Percentiles rank a stretch among this genome's conserved stretches.
These are phyloP conservation scores for Solanum bukasovii DNA, from an alignment of 257 asterid species.

Conservation along the genomic window DNA sequence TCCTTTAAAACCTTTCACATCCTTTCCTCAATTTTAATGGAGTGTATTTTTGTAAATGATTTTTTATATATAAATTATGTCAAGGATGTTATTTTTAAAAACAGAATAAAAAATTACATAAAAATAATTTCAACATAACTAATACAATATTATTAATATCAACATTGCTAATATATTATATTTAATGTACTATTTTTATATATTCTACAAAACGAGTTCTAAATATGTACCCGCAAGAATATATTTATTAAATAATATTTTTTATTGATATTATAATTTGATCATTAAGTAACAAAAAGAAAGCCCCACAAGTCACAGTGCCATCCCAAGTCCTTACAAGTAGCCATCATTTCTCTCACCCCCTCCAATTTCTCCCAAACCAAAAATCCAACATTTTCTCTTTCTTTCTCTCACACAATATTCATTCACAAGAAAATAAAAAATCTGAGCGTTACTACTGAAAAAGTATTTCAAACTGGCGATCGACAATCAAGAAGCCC, in stretches of 20 bases:
- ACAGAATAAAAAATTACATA: too few relatives aligned
- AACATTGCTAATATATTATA: too few relatives aligned
- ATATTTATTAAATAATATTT: too few relatives aligned
- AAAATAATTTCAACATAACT: too few relatives aligned
- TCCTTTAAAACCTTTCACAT: background rate
- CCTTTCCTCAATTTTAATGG: background rate
- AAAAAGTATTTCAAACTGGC: constrained; percentile 51
- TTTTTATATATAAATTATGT: background rate
- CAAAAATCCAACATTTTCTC: background rate
- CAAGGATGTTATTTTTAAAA: background rate
- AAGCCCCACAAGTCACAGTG: background rate
- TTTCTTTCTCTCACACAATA: background rate
- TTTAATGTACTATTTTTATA: too few relatives aligned
- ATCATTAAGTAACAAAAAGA: background rate
- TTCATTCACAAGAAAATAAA: background rate
- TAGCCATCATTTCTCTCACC: constrained; percentile 23
- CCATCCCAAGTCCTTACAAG: background rate
- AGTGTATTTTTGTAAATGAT: background rate
- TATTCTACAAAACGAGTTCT: too few relatives aligned
- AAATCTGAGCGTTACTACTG: constrained; percentile 8
- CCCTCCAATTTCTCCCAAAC: constrained; percentile 18
- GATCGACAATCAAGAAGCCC: constrained; percentile 54
- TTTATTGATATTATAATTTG: background rate
- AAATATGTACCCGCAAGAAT: too few relatives aligned
- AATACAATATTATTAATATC: background rate